Percentiles rank a stretch among this genome's conserved stretches.
phyloP scores from a whole-genome alignment of 176 grass and related monocot species.

The Alopecurus myosuroides region DNA sequence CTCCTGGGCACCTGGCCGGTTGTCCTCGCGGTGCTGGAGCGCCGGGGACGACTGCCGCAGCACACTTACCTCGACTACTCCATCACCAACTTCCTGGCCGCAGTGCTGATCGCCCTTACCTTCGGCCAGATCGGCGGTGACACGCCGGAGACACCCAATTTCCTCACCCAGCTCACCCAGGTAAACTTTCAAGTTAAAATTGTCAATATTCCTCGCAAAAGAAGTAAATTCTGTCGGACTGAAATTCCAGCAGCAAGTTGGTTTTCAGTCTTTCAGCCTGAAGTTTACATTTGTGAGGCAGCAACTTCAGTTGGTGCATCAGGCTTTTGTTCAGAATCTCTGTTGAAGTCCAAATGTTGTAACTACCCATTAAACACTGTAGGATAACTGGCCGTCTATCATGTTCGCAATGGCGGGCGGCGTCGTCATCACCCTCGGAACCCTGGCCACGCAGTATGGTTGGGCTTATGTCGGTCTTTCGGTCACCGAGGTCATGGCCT shows the following conservation, averaged over 20 bases:
- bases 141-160: slow-evolving; percentile 65
- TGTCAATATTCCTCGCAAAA: not conserved
- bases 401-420: slow-evolving; percentile 79
- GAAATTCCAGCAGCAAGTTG: not conserved
- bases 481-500: slow-evolving; percentile 88
- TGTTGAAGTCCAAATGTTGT: not conserved
- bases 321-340: not conserved
- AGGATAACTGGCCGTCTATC: slow-evolving; percentile 82
- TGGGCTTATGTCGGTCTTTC: slow-evolving; percentile 89
- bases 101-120: slow-evolving; percentile 66
- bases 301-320: not conserved
- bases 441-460: slow-evolving; percentile 84
- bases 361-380: slow-evolving; percentile 4
- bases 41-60: slow-evolving; percentile 79
- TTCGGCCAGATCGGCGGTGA: slow-evolving; percentile 68
- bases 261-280: not conserved
- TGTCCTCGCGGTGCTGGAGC: slow-evolving; percentile 83
- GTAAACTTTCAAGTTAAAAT: not conserved
- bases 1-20: slow-evolving; percentile 95
- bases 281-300: not conserved
- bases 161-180: slow-evolving; percentile 80
- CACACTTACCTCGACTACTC: slow-evolving; percentile 94
- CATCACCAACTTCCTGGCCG: slow-evolving; percentile 77
- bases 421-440: slow-evolving; percentile 75
- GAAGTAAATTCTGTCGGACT: not conserved